A percentile compares a stretch with the other conserved stretches of the same genome.
Conservation (phyloP, 331 rosid genomes). For the Dryas integrifolia region DNA sequence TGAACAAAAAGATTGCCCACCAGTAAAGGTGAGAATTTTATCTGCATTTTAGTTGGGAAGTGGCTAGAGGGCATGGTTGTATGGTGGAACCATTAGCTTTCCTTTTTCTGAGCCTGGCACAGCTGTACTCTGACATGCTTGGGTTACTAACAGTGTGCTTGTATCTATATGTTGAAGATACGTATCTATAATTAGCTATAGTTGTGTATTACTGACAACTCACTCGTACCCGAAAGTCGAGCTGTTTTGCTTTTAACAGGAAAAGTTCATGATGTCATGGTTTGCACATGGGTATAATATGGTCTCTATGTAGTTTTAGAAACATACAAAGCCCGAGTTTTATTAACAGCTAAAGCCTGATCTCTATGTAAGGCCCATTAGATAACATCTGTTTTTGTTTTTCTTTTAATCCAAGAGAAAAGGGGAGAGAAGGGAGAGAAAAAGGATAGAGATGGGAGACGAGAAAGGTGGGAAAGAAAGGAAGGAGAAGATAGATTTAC, state of each 20-base stretch:
- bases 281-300: not conserved
- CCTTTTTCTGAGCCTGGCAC: not conserved
- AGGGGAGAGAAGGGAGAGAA: not conserved
- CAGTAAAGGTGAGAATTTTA: slow-evolving; percentile 39
- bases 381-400: not conserved
- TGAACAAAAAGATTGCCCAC: slow-evolving; percentile 20
- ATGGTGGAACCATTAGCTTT: slow-evolving; percentile 3
- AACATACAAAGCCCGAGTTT: not conserved
- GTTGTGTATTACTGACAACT: not conserved
- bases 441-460: too few species aligned
- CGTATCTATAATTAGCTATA: not conserved
- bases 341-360: not conserved
- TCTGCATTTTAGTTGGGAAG: not conserved
- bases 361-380: too few species aligned
- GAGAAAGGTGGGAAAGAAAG: too few species aligned
- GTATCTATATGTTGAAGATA: not conserved
- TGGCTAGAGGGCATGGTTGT: not conserved
- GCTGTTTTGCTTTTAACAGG: not conserved
- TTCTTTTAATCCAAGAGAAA: not conserved
- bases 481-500: too few species aligned
- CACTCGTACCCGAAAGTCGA: not conserved
- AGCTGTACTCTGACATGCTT: not conserved
- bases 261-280: not conserved
- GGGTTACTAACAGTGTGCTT: not conserved
- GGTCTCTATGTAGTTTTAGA: not conserved